Conservation (phyloP, 176 grass and related monocot genomes). For the Avena sativa region DNA sequence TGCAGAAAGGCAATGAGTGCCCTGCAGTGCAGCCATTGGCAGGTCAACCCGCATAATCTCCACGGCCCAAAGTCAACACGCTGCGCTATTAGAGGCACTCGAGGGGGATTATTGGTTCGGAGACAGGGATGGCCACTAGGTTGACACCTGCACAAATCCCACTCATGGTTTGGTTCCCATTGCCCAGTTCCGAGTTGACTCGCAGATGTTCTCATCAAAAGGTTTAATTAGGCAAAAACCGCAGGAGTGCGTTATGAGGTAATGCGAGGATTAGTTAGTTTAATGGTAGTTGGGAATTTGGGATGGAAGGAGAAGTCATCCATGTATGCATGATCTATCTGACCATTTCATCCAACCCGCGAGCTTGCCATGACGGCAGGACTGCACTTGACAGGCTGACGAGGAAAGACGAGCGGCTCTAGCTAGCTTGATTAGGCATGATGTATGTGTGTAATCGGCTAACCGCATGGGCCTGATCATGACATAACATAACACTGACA, state of each 20-base stretch:
- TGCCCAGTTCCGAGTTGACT: slow-evolving; percentile 42
- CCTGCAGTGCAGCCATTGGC: slow-evolving; percentile 25
- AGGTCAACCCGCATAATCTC: slow-evolving; percentile 57
- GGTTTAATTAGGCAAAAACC: not conserved
- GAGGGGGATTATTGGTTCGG: slow-evolving; percentile 20
- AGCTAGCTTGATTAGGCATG: slow-evolving; percentile 35
- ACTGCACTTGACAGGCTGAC: slow-evolving; percentile 38
- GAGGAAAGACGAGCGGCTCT: slow-evolving; percentile 24
- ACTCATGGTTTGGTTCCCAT: slow-evolving; percentile 43
- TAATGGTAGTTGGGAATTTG: slow-evolving; percentile 29
- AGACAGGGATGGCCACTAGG: slow-evolving; percentile 44
- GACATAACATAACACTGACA: slow-evolving; percentile 13
- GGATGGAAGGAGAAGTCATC: slow-evolving; percentile 31
- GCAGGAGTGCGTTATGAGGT: slow-evolving; percentile 19
- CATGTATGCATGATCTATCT: not conserved
- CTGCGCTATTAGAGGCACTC: slow-evolving; percentile 47
- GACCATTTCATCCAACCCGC: not conserved
- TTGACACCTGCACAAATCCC: slow-evolving; percentile 41
- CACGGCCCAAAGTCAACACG: slow-evolving; percentile 36
- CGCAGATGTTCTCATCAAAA: slow-evolving; percentile 27
- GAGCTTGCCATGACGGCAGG: slow-evolving; percentile 51
- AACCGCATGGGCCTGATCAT: slow-evolving; percentile 34
- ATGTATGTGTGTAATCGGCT: slow-evolving; percentile 34
- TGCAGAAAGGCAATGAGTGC: slow-evolving; percentile 39
- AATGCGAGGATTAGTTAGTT: slow-evolving; percentile 41